Conservation (phyloP, 495 filamentous ascomycete species). For the Alectoria sarmentosa region DNA sequence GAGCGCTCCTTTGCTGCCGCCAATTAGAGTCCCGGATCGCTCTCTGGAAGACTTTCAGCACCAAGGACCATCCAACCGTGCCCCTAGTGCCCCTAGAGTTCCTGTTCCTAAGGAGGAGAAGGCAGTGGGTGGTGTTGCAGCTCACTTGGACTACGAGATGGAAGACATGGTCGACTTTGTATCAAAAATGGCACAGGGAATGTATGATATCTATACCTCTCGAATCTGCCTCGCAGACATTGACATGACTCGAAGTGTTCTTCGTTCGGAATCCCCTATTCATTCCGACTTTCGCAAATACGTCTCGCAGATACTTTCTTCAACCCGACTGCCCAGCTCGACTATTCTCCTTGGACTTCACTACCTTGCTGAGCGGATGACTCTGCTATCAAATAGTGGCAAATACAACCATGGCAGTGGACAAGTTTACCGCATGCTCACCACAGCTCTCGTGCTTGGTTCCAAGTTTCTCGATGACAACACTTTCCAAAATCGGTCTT, state of each 20-base stretch:
- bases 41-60: constrained; percentile 15
- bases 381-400: constrained; percentile 55
- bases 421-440: constrained; percentile 86
- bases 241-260: constrained; percentile 69
- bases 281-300: constrained; percentile 87
- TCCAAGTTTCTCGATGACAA: constrained; percentile 99
- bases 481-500: constrained; percentile 98
- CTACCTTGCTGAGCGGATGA: constrained; percentile 79
- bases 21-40: constrained; percentile 19
- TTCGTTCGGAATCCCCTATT: constrained; percentile 55
- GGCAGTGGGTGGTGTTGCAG: constrained; percentile 79
- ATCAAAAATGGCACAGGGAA: constrained; percentile 79
- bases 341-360: constrained; percentile 91
- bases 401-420: constrained; percentile 54
- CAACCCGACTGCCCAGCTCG: constrained; percentile 88
- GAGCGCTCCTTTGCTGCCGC: constrained; percentile 19
- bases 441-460: constrained; percentile 77
- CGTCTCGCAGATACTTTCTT: constrained; percentile 86
- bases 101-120: constrained; percentile 45
- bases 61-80: constrained; percentile 4
- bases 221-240: constrained; percentile 59
- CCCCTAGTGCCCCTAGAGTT: constrained; percentile 13
- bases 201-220: constrained; percentile 61
- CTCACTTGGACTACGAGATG: constrained; percentile 97
- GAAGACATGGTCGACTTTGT: constrained; percentile 98